Conservation (phyloP, 345 rosid genomes). For the Microthlaspi erraticum region DNA sequence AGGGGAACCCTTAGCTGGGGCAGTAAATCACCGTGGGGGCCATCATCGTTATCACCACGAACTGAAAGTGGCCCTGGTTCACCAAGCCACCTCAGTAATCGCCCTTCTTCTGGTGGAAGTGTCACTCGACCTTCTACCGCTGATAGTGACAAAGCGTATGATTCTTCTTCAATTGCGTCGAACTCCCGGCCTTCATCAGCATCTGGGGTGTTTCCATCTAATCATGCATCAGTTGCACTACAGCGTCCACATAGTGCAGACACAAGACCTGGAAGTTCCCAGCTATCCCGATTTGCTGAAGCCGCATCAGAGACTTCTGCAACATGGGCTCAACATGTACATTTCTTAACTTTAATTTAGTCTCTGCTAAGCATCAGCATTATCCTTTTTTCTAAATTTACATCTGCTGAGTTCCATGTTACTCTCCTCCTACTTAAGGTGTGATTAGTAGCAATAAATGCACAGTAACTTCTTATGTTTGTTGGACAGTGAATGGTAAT, state of each 20-base stretch:
- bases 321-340: slow-evolving; percentile 63
- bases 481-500: slow-evolving; percentile 11
- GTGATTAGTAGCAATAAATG: slow-evolving; percentile 17
- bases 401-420: slow-evolving; percentile 27
- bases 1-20: slow-evolving; percentile 99
- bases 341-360: slow-evolving; percentile 26
- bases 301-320: slow-evolving; percentile 67
- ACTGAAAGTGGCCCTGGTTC: slow-evolving; percentile 78
- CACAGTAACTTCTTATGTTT: slow-evolving; percentile 14
- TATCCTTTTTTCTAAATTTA: slow-evolving; percentile 5
- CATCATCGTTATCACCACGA: slow-evolving; percentile 71
- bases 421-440: slow-evolving; percentile 17
- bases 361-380: slow-evolving; percentile 16
- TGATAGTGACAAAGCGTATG: slow-evolving; percentile 79
- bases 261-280: slow-evolving; percentile 98
- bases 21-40: slow-evolving; percentile 84
- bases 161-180: slow-evolving; percentile 60
- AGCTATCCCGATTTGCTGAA: slow-evolving; percentile 98
- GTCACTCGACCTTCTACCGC: slow-evolving; percentile 95
- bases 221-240: slow-evolving; percentile 64
- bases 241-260: slow-evolving; percentile 98
- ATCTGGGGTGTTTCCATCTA: slow-evolving; percentile 81
- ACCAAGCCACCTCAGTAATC: slow-evolving; percentile 77
- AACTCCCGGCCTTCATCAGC: slow-evolving; percentile 96
- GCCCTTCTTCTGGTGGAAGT: slow-evolving; percentile 96